Percentiles rank a stretch among this genome's conserved stretches.
Conservation (phyloP, 2,329 filamentous ascomycete species). For the Fusarium veterinarium region DNA sequence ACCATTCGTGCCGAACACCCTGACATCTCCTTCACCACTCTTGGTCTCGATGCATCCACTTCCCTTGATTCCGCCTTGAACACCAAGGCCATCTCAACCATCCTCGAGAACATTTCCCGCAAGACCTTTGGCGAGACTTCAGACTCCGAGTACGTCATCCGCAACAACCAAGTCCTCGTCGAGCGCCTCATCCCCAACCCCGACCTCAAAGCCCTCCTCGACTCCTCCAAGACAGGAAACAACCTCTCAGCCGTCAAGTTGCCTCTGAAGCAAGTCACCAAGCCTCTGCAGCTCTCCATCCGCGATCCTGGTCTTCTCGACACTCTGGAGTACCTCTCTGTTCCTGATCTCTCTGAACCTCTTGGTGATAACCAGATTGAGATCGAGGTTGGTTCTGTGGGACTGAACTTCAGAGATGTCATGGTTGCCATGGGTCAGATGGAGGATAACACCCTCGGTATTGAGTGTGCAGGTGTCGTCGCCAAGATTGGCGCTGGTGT, state of each 20-base stretch:
- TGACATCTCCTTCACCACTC: background rate
- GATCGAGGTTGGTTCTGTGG: background rate
- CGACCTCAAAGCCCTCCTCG: background rate
- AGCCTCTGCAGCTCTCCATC: background rate
- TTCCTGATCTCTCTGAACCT: background rate
- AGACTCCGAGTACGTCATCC: background rate
- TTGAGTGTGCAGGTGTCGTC: background rate
- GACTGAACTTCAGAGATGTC: background rate
- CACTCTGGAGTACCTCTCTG: background rate
- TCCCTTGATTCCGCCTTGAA: background rate
- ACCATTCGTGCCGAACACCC: background rate
- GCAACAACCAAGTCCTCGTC: background rate
- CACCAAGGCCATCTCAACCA: background rate
- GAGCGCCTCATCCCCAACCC: background rate
- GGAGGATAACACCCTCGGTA: background rate
- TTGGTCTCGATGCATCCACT: background rate
- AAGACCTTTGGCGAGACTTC: background rate
- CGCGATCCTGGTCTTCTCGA: background rate
- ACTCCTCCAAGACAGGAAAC: background rate
- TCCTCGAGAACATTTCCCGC: background rate
- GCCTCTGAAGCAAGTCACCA: background rate
- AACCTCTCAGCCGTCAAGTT: background rate
- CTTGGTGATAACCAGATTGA: background rate
- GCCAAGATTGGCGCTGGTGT: background rate
- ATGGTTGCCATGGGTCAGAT: constrained; percentile 1